Evolutionary conservation across 345 rosid genomes (phyloP).

Genomic region (Hibiscus trionum): DNA sequence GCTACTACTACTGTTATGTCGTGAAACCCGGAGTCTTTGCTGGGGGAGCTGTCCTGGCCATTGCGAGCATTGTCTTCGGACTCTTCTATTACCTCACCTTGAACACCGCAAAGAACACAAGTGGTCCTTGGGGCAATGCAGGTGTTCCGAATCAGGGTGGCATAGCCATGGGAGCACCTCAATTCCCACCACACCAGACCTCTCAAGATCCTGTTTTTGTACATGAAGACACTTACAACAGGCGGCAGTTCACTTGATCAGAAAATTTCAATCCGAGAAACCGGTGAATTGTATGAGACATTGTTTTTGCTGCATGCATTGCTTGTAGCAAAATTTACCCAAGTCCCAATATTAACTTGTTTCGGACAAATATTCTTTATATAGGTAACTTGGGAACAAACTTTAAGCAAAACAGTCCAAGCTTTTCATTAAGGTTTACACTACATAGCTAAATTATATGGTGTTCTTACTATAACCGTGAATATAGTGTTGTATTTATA

Average conservation of each 20-base stretch:
- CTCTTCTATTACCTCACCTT: constrained; percentile 60
- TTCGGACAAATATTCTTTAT: not conserved
- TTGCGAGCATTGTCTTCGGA: constrained; percentile 51
- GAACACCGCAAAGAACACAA: constrained; percentile 33
- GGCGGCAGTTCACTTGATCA: constrained; percentile 65
- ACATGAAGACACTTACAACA: constrained; percentile 76
- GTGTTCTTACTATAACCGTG: no score
- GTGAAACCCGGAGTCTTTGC: constrained; percentile 90
- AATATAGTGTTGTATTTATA: no score
- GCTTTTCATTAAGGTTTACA: not conserved
- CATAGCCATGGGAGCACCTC: constrained; percentile 78
- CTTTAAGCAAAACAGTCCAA: not conserved
- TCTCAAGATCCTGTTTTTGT: constrained; percentile 67
- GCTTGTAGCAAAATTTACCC: not conserved
- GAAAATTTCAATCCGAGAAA: not conserved
- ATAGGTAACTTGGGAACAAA: not conserved
- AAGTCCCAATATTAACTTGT: not conserved
- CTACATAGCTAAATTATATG: not conserved
- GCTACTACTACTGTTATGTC: constrained; percentile 61
- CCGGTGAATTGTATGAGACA: not conserved
- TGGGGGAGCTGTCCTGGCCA: constrained; percentile 54
- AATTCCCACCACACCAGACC: constrained; percentile 44
- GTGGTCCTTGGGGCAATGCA: constrained; percentile 19
- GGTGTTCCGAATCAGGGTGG: constrained; percentile 34
- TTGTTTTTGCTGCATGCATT: not conserved